Base-by-base conservation (phyloP, 140 eudicot species). In the Bidens hawaiensis region DNA sequence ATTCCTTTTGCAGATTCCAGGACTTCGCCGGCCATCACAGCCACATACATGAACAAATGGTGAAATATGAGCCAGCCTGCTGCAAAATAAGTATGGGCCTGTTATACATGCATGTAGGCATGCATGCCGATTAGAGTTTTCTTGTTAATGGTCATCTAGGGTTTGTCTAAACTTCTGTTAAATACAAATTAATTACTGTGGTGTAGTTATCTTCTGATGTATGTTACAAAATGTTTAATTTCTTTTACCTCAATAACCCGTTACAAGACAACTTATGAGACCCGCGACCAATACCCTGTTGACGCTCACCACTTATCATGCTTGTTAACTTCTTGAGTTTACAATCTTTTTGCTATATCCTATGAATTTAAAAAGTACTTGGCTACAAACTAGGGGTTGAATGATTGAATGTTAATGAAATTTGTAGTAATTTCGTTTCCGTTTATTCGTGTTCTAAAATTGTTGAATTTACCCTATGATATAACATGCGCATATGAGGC, bases 1-100 rank as follows among this genome's bases (percentile, higher is more conserved):
- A 15, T 54, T 46, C 18, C 1, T 60, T 41, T 17, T 74, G 75
- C 80, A 83, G 91, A 83, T 83, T 57, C 91, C 82, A 12, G 91
- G 91, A 58, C 46, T 83, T 52, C 68, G 63, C 19, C 68, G 75
- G 14, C 87, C 84, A 64, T 62, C 76, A 13, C 64, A 73, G 40
- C 50, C 90, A 34, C 70, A 71, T 41, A 51, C 81, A 14, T 77
- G 69, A 76, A 72, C 55, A 55, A 43, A 63, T 67, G 65, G 33
- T 8, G 34, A 54, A 33, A 60, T 38, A 51, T 52, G 43, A 17
- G 54, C 28, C 2, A 41, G 38, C 50, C 25, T 50, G 12, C 13
- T 58, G 67, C 33, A 8, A 69, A 69, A 69, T 22, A 31, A 58
- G 51, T 31, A 57, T 8, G 8, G 16, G 58, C 30, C 67, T 9